phyloP scores from a whole-genome alignment of 345 rosid genomes.

The Eucalyptus pauciflora region DNA sequence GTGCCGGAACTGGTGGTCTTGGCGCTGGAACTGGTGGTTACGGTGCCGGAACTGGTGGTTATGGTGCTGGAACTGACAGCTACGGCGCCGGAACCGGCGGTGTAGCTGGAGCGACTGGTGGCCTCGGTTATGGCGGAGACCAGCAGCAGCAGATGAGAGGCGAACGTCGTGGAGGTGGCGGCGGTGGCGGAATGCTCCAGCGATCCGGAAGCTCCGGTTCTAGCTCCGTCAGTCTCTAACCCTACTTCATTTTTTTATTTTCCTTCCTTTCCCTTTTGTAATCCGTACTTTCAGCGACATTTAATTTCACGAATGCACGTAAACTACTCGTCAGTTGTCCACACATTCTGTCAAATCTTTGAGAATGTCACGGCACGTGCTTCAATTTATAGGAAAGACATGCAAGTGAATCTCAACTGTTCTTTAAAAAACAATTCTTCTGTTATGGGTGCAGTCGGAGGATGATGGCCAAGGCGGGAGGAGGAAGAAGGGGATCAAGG shows the following conservation, averaged over 20 bases:
- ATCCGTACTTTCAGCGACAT: not conserved
- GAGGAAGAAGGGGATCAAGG: slow-evolving; percentile 49
- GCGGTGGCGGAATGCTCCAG: slow-evolving; percentile 19
- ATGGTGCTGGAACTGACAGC: not conserved
- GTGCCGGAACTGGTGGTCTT: not conserved
- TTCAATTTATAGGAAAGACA: not conserved
- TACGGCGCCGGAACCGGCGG: not conserved
- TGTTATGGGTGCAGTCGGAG: slow-evolving; percentile 12
- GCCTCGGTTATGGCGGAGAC: not conserved
- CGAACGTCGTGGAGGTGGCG: not conserved
- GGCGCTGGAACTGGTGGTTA: not conserved
- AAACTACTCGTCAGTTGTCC: not conserved
- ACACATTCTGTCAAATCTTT: not conserved
- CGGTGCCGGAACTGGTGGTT: not conserved
- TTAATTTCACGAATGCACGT: not conserved
- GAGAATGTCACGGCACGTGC: not conserved
- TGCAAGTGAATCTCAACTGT: not conserved
- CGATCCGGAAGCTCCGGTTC: slow-evolving; percentile 46
- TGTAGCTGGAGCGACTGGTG: not conserved
- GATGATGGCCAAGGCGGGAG: slow-evolving; percentile 70
- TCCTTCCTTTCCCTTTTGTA: not conserved
- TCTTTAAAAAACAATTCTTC: not conserved
- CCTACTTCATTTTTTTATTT: not conserved
- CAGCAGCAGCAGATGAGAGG: slow-evolving; percentile 7
- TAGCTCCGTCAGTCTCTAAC: slow-evolving; percentile 31